A percentile compares a stretch with the other conserved stretches of the same genome.
Conservation (phyloP, 2,329 filamentous ascomycete species). For the Colletotrichum sp. region DNA sequence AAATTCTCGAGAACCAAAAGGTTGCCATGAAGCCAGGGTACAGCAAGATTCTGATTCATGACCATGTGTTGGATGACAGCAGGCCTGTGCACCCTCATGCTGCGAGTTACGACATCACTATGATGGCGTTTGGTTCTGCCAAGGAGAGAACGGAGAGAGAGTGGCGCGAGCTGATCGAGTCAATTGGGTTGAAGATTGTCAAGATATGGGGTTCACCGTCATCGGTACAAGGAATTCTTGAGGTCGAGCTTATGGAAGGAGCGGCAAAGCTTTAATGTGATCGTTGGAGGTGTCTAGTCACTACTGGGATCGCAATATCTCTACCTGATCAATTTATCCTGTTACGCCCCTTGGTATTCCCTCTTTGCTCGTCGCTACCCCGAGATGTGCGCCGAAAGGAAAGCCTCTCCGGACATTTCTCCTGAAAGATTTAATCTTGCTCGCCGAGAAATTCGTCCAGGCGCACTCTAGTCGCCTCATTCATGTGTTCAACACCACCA, state of each 20-base stretch:
- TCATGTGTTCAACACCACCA: not conserved
- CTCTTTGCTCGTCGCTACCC: not conserved
- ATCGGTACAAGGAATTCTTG: not conserved
- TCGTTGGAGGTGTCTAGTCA: not conserved
- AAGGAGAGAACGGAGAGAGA: not conserved
- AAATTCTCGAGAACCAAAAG: slow-evolving; percentile 45
- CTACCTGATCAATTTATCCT: not conserved
- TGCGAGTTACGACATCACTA: not conserved
- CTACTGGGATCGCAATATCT: not conserved
- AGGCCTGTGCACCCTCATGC: slow-evolving; percentile 21
- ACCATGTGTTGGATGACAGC: slow-evolving; percentile 38
- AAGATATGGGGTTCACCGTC: not conserved
- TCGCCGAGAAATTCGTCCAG: not conserved
- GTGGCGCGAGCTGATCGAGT: not conserved
- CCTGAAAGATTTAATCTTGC: not conserved
- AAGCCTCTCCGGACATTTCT: not conserved
- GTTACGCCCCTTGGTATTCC: not conserved
- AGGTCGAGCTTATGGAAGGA: not conserved
- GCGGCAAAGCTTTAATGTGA: slow-evolving; percentile 33
- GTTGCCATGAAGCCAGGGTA: slow-evolving; percentile 47
- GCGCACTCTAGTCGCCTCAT: not conserved
- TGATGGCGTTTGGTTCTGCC: not conserved
- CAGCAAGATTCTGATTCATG: slow-evolving; percentile 40
- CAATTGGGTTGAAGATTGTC: not conserved
- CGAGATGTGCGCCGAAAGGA: not conserved